Base-by-base conservation (phyloP, 73 alveolate genomes). In the Paramecium bursaria region DNA sequence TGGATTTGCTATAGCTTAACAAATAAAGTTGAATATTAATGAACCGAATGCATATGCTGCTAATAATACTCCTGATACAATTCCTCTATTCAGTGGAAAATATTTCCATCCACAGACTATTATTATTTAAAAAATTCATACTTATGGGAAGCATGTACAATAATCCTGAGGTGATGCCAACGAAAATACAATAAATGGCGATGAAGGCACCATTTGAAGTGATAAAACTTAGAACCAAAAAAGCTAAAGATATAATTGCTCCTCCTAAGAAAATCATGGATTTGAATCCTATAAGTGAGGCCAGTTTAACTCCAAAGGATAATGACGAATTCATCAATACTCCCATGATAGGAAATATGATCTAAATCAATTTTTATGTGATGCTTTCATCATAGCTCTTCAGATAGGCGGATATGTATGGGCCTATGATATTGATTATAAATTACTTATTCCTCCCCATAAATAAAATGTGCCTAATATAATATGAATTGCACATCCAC, bases 91-190 rank as follows among this genome's bases (percentile, higher is more conserved):
- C 2, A 67, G 44, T 35, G 82, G 82, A 26, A 67, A 67, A 42
- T 39, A 67, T 42, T 67, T 67, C 82, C 82, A 67, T 67, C 82
- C 82, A 67, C 82, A 67, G 7, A 67, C 82, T 67, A 17, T 21
- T 17, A 3, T n/a, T 67, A 67, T n/a, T 15, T n/a, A 14, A 5
- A 39, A 15, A 10, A 39, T 39, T 7, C 5, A 39, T 67, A 67
- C 82, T 67, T 1, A 67, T 67, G 17, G 82, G 82, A 1, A 67
- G 33, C 82, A 67, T 67, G 11, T 67, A 67, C 7, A 67, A 53
- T 67, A 67, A 14, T 35, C 82, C 82, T 0, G 82, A 35, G 1
- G 82, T 35, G 22, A 67, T 42, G 44, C 82, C 82, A n/a, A 67
- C 44, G 60, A 67, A 39, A 33, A 67, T 21, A 67, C 82, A 67